phyloP scores from a whole-genome alignment of 1,284 basidiomycete genomes.

The Moniliella sp. region DNA sequence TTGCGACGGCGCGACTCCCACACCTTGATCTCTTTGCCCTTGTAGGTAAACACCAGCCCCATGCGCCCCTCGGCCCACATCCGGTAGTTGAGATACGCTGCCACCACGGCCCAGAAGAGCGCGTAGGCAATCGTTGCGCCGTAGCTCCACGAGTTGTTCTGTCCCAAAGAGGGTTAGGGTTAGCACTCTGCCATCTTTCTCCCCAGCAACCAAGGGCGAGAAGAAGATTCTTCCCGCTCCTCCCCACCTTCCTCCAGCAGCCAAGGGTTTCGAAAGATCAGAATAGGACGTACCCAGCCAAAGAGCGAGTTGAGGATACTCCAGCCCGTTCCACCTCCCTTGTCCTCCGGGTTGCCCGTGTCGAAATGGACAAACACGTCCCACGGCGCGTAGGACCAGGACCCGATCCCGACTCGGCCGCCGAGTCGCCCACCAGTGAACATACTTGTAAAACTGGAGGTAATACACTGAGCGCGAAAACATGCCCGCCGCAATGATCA shows the following conservation, averaged over 20 bases:
- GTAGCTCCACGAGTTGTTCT: conserved; percentile 11
- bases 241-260: no score
- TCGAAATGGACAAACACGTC: conserved; percentile 44
- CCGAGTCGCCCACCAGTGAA: conserved; percentile 18
- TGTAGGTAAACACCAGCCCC: conserved; percentile 2
- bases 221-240: no score
- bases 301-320: conserved; percentile 24
- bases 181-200: no score
- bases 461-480: conserved; percentile 18
- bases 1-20: no score
- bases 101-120: conserved; percentile 20
- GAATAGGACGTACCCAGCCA: conserved; percentile 30
- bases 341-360: conserved; percentile 51
- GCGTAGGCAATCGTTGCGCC: no score
- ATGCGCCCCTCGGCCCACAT: conserved; percentile 13
- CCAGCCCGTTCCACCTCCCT: conserved; percentile 30
- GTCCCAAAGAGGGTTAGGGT: no score
- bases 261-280: neutral
- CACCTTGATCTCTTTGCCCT: no score
- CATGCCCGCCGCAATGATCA: conserved; percentile 28
- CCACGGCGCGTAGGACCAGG: conserved; percentile 17
- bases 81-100: conserved; percentile 11
- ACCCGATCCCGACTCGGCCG: conserved; percentile 19
- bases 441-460: conserved; percentile 23
- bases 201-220: no score